Evolutionary conservation across 148 eudicot genomes (phyloP).

Genomic region (Amaranthus hypochondriacus): DNA sequence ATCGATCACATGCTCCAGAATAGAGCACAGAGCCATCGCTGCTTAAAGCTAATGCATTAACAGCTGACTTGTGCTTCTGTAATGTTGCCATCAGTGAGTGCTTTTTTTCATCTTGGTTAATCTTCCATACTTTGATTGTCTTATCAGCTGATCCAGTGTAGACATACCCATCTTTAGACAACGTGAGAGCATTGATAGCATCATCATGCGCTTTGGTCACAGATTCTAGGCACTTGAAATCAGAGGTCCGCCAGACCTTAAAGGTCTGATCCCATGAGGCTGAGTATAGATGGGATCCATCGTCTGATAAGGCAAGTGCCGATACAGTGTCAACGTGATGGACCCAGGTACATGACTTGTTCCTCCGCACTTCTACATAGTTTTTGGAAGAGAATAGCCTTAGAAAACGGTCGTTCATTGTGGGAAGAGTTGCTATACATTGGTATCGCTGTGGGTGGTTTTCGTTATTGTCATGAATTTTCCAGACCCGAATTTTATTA

Average conservation of each 20-base stretch:
- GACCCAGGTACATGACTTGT: slow-evolving; percentile 74
- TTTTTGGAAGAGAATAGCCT: slow-evolving; percentile 47
- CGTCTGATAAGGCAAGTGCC: slow-evolving; percentile 49
- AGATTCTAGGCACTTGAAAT: slow-evolving; percentile 67
- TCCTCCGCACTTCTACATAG: slow-evolving; percentile 55
- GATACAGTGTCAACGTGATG: slow-evolving; percentile 78
- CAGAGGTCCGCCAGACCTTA: slow-evolving; percentile 65
- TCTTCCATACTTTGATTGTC: slow-evolving; percentile 68
- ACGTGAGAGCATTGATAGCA: slow-evolving; percentile 58
- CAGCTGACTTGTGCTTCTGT: slow-evolving; percentile 65
- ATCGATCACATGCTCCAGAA: slow-evolving; percentile 83
- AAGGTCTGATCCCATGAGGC: slow-evolving; percentile 82
- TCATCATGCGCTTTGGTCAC: slow-evolving; percentile 74
- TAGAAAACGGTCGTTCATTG: slow-evolving; percentile 44
- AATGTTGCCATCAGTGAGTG: slow-evolving; percentile 39
- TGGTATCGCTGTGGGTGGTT: slow-evolving; percentile 25
- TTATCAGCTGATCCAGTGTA: slow-evolving; percentile 83
- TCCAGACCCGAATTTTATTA: slow-evolving; percentile 71
- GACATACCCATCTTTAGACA: slow-evolving; percentile 53
- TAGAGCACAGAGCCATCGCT: slow-evolving; percentile 51
- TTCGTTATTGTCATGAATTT: slow-evolving; percentile 22
- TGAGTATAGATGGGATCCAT: slow-evolving; percentile 58
- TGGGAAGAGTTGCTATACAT: slow-evolving; percentile 57
- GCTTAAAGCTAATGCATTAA: slow-evolving; percentile 71
- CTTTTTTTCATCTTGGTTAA: slow-evolving; percentile 25